phyloP scores from a whole-genome alignment of 768 basidiomycete genomes.

The Suillus decipiens region DNA sequence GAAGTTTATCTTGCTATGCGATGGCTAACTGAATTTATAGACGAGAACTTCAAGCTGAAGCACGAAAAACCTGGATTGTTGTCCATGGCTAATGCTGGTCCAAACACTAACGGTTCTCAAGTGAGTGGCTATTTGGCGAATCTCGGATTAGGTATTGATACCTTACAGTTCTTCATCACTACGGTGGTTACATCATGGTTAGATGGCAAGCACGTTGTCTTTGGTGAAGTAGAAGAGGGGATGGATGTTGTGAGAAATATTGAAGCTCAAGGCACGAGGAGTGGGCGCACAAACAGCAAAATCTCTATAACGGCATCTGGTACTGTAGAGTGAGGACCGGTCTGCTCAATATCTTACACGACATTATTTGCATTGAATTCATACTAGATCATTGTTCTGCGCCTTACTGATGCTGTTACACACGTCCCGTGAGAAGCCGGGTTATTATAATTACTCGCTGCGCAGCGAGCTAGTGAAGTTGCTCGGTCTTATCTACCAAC shows the following conservation, averaged over 20 bases:
- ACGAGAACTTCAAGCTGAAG: constrained; percentile 69
- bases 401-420: not conserved
- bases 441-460: not conserved
- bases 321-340: constrained; percentile 34
- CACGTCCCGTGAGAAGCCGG: not conserved
- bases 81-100: constrained; percentile 89
- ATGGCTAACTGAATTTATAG: constrained; percentile 29
- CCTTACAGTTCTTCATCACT: constrained; percentile 70
- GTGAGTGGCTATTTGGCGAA: constrained; percentile 30
- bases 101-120: constrained; percentile 81
- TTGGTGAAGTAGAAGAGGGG: constrained; percentile 49
- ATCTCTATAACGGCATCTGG: constrained; percentile 63
- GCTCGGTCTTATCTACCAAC: not conserved
- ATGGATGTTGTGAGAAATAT: constrained; percentile 43
- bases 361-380: not conserved
- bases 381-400: not conserved
- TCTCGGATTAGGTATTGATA: not conserved
- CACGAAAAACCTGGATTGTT: constrained; percentile 68
- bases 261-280: constrained; percentile 34
- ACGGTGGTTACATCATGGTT: constrained; percentile 69
- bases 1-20: not conserved
- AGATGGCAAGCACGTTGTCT: constrained; percentile 46
- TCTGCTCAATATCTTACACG: not conserved
- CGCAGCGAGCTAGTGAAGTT: not conserved
- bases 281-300: constrained; percentile 31